phyloP scores from a whole-genome alignment of 1,284 basidiomycete species.

The Cystobasidiaceae sp. region DNA sequence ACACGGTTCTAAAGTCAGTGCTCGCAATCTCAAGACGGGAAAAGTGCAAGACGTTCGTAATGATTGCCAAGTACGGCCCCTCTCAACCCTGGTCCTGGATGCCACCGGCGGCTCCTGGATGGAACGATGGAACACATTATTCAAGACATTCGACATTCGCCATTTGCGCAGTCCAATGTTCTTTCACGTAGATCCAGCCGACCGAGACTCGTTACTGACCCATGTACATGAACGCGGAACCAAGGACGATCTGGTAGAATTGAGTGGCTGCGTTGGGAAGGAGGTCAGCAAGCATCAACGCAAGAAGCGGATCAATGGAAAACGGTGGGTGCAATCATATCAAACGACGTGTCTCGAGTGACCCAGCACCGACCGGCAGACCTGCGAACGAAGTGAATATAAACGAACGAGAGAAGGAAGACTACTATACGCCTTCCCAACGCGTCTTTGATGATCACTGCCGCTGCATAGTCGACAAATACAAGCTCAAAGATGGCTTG shows the following conservation, averaged over 20 bases:
- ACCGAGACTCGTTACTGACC: constrained; percentile 45
- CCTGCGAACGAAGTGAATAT: constrained; percentile 35
- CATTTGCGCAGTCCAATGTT: constrained; percentile 48
- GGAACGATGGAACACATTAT: constrained; percentile 37
- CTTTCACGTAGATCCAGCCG: constrained; percentile 47
- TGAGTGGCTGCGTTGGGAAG: constrained; percentile 46
- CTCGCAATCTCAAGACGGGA: constrained; percentile 22
- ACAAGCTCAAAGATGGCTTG: constrained; percentile 31
- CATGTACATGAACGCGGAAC: constrained; percentile 40
- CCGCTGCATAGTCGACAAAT: constrained; percentile 38
- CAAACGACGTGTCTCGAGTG: background rate
- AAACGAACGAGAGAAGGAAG: constrained; percentile 47
- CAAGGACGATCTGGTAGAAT: constrained; percentile 44
- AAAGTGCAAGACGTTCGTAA: constrained; percentile 20
- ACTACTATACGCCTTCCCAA: constrained; percentile 45
- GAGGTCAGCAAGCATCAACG: constrained; percentile 46
- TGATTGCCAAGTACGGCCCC: background rate
- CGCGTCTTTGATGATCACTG: constrained; percentile 44
- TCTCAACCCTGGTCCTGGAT: constrained; percentile 36
- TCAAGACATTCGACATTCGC: constrained; percentile 37
- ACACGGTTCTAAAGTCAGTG: background rate
- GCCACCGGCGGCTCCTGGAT: constrained; percentile 34
- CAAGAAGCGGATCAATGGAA: constrained; percentile 39
- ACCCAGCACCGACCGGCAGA: background rate
- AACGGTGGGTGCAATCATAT: constrained; percentile 2